A percentile compares a stretch with the other conserved stretches of the same genome.
These are phyloP conservation scores for Hippophae gyantsensis DNA, from an alignment of 306 rosid genomes.

Conservation along the genomic window DNA sequence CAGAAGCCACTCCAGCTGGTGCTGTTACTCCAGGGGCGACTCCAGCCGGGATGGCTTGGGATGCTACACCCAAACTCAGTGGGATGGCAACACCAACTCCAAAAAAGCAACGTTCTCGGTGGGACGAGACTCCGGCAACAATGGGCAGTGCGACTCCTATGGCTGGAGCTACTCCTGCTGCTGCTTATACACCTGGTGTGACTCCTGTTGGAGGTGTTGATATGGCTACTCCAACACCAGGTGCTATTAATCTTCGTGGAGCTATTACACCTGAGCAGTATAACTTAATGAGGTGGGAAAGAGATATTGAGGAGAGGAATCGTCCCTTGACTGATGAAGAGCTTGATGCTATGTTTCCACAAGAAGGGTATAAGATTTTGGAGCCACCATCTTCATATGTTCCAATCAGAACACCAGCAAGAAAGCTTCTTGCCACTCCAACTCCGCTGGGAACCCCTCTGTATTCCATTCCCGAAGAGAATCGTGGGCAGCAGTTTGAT, in stretches of 20 bases:
- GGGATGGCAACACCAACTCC: conserved; percentile 73
- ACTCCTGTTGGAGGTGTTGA: background rate
- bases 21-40: conserved; percentile 67
- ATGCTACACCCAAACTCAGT: conserved; percentile 57
- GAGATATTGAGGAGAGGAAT: background rate
- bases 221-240: background rate
- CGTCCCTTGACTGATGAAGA: background rate
- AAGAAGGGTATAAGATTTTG: background rate
- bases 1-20: conserved; percentile 63
- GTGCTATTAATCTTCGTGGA: conserved; percentile 10
- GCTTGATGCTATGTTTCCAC: background rate
- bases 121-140: background rate
- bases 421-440: conserved; percentile 62
- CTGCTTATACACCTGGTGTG: background rate
- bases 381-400: background rate
- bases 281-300: background rate
- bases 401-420: background rate
- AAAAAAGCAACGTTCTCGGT: conserved; percentile 9
- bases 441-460: conserved; percentile 63
- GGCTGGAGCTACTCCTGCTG: conserved; percentile 41
- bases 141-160: background rate
- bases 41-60: conserved; percentile 78
- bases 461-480: conserved; percentile 63
- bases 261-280: conserved; percentile 24
- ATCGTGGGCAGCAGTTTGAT: conserved; percentile 72